A percentile compares a stretch with the other conserved stretches of the same genome.
Conservation (phyloP, 495 filamentous ascomycete genomes). For the Xylaria sp. region DNA sequence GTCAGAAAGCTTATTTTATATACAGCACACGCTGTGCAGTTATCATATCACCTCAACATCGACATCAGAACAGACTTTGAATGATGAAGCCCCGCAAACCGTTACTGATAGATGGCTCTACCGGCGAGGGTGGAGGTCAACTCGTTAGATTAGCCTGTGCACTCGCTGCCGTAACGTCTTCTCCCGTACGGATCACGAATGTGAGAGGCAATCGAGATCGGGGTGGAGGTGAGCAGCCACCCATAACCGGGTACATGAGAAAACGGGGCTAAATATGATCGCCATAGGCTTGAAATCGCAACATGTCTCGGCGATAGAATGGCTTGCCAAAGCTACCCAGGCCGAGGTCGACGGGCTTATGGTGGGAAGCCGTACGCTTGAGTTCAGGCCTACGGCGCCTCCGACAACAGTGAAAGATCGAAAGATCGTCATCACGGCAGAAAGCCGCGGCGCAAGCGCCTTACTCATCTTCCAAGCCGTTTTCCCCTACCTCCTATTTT, state of each 20-base stretch:
- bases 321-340: slow-evolving; percentile 67
- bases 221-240: slow-evolving; percentile 45
- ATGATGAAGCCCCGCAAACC: slow-evolving; percentile 31
- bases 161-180: slow-evolving; percentile 70
- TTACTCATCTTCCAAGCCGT: slow-evolving; percentile 83
- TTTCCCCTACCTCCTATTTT: slow-evolving; percentile 76
- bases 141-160: slow-evolving; percentile 75
- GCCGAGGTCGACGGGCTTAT: slow-evolving; percentile 63
- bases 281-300: slow-evolving; percentile 74
- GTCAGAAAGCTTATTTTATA: not conserved
- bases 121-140: slow-evolving; percentile 87
- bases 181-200: slow-evolving; percentile 69
- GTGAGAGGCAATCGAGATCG: slow-evolving; percentile 71
- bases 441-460: slow-evolving; percentile 58
- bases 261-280: slow-evolving; percentile 22
- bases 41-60: not conserved
- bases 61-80: not conserved
- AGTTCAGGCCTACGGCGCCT: slow-evolving; percentile 54
- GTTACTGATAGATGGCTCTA: slow-evolving; percentile 66
- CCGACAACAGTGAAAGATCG: slow-evolving; percentile 48
- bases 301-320: slow-evolving; percentile 72
- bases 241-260: not conserved
- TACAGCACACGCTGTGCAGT: no score
- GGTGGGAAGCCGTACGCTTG: slow-evolving; percentile 61
- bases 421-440: slow-evolving; percentile 52